phyloP scores from a whole-genome alignment of 139 green algal species.

The Volvox reticuliferus region DNA sequence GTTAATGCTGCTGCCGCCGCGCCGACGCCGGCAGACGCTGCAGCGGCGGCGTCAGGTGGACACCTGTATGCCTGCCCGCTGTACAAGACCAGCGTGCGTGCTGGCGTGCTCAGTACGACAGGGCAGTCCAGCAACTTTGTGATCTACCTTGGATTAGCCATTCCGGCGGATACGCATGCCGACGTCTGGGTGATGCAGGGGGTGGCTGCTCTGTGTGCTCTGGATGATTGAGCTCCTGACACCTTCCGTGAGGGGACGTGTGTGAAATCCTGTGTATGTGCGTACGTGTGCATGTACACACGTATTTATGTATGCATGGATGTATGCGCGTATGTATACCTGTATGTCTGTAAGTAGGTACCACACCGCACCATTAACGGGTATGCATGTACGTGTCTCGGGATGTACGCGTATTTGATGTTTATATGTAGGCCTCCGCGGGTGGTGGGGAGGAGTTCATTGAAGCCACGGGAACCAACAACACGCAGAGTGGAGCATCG shows the following conservation, averaged over 20 bases:
- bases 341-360: too few species aligned
- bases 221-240: slow-evolving; percentile 61
- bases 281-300: background rate
- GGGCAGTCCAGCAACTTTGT: slow-evolving; percentile 86
- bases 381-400: background rate
- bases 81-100: slow-evolving; percentile 82
- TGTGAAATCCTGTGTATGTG: background rate
- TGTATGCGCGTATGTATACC: background rate
- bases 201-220: slow-evolving; percentile 76
- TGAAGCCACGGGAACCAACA: too few species aligned
- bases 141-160: slow-evolving; percentile 73
- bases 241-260: too few species aligned
- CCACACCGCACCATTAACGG: too few species aligned
- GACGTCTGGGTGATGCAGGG: slow-evolving; percentile 81
- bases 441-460: too few species aligned
- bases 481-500: too few species aligned
- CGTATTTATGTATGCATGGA: background rate
- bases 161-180: slow-evolving; percentile 53
- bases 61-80: slow-evolving; percentile 78
- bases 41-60: background rate
- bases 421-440: background rate
- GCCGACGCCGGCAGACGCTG: too few species aligned
- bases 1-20: too few species aligned
- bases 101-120: slow-evolving; percentile 80
- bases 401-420: too few species aligned